Base-by-base conservation (phyloP, 2,329 filamentous ascomycete species). In the Phyllosticta ampelicida region DNA sequence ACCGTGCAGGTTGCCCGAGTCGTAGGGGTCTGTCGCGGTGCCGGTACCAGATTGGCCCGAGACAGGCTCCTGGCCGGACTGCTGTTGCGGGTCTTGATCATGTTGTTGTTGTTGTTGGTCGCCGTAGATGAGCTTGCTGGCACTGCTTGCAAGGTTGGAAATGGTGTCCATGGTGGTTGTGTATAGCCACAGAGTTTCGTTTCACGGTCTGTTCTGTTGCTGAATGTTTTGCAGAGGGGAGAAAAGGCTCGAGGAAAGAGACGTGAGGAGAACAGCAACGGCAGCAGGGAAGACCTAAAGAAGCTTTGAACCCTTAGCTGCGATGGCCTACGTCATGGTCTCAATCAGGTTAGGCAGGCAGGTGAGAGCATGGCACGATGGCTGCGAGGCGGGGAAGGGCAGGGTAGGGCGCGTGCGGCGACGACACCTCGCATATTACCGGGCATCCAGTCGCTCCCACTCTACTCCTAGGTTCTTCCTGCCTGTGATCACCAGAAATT, bases 1-100 rank as follows among this genome's bases (percentile, higher is more conserved):
- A 83, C 77, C 80, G 75, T 82, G 78, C n/a, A 81, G 73, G 70
- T 94, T 94, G 53, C 89, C 89, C 60, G 83, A 83, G 67, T 94
- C 89, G 65, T 85, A 95, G 0, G 89, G 89, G 69, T 92, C 85
- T 11, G 81, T 82, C 50, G 77, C 78, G 21, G 79, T 78, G 4
- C 87, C 86, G 68, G 86, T 75, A 48, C 89, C 89, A 59, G 79
- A 75, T 55, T 82, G 75, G 20, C 89, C 89, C 19, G 87, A 86
- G 51, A 90, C 71, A 18, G 89, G 89, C 73, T 95, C 89, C 64
- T 74, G 71, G 52, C 76, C 76, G 48, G 70, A 70, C 57, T 73
- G 62, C 73, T 68, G 65, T 2, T 60, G 54, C 26, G 63, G 18
- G 8, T 26, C 23, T 9, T n/a, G n/a, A n/a, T n/a, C n/a, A n/a